Base-by-base conservation (phyloP, 2,329 filamentous ascomycete species). In the Diatrype stigma region DNA sequence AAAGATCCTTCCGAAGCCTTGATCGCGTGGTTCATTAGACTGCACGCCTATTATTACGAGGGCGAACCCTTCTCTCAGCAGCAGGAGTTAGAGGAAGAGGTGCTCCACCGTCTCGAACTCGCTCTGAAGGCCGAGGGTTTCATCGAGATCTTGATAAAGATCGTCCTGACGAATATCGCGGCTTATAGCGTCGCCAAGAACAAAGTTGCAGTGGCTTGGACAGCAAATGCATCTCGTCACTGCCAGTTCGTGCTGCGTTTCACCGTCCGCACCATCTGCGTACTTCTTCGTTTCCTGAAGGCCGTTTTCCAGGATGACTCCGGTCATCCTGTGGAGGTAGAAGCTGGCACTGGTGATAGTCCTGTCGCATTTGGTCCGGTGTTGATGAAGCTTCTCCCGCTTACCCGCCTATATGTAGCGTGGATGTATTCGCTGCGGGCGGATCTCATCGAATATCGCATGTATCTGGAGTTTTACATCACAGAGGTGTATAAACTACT, bases 21-120 rank as follows among this genome's bases (percentile, higher is more conserved):
- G 50, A 76, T 86, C 45, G 82, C 84, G 47, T 94, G 91, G 86
- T 96, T 96, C 62, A 81, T 93, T 53, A 85, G 87, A 59, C 79
- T 96, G 42, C 93, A 96, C 66, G 90, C 90, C 45, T 84, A 87
- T 63, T 93, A 89, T 68, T 93, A 88, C 70, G 85, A 85, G 54
- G 91, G 90, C 30, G 78, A 86, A 53, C 79, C 84, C 42, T 92
- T 94, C 60, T 72, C 82, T 1, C 84, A 86, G 54, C 87, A 91
- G 56, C 81, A 86, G 49, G 91, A 96, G 65, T 75, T 96, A 26
- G 92, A 96, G 68, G 84, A 84, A 51, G 90, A 96, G 66, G 87
- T 97, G 12, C 76, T 96, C 53, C 85, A 87, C 60, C 87, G 91
- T 46, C 73, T 96, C 35, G 80, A 85, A 45, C 80, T 87, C 58